Evolutionary conservation across 192 early-diverging fungal genomes (phyloP).

Genomic region (Backusella westeae): DNA sequence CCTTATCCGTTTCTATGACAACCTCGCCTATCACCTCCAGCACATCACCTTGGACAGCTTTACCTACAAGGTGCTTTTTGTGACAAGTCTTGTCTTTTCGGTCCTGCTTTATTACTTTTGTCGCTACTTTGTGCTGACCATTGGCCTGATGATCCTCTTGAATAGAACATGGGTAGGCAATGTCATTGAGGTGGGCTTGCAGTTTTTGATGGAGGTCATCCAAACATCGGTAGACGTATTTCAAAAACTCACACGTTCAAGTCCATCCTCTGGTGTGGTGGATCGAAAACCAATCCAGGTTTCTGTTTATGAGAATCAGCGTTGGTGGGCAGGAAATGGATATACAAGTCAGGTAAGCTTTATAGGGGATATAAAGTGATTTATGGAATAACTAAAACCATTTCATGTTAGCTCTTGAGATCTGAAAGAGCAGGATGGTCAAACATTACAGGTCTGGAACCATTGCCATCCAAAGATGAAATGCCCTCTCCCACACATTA

Average conservation of each 20-base stretch:
- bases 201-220: conserved; percentile 15
- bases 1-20: conserved; percentile 30
- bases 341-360: conserved; percentile 28
- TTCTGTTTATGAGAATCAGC: conserved; percentile 38
- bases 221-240: conserved; percentile 18
- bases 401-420: conserved; percentile 10
- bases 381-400: no score
- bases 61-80: neutral
- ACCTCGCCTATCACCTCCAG: conserved; percentile 43
- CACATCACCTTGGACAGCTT: conserved; percentile 31
- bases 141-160: conserved; percentile 50
- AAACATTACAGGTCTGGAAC: conserved; percentile 28
- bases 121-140: conserved; percentile 3
- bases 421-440: conserved; percentile 34
- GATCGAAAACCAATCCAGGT: conserved; percentile 14
- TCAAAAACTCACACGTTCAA: neutral
- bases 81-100: conserved; percentile 31
- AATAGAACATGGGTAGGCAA: conserved; percentile 54
- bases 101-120: conserved; percentile 35
- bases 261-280: neutral
- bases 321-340: conserved; percentile 30
- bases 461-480: conserved; percentile 27
- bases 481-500: conserved; percentile 25
- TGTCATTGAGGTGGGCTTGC: neutral
- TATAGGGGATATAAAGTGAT: no score